A percentile compares a stretch with the other conserved stretches of the same genome.
phyloP scores from a whole-genome alignment of 129 eudicot species.

The Chrysanthemum seticuspe region DNA sequence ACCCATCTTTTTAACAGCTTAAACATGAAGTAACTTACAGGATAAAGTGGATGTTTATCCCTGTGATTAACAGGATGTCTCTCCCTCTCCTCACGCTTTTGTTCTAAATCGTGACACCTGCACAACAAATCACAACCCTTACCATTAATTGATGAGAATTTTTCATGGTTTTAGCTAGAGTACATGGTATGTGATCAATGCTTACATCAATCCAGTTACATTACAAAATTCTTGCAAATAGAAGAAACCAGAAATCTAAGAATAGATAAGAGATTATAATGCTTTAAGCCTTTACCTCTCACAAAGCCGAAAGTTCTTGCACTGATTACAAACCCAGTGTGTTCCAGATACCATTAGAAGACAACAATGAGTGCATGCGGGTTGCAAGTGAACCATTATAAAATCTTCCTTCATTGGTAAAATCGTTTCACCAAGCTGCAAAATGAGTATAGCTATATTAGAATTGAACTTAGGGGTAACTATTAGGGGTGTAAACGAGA shows the following conservation, averaged over 20 bases:
- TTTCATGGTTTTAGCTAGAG: neutral
- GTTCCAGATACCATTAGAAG: slow-evolving; percentile 78
- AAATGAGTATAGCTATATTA: neutral
- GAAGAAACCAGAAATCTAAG: neutral
- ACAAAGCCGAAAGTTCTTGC: slow-evolving; percentile 87
- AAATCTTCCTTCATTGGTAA: slow-evolving; percentile 95
- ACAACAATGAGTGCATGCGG: slow-evolving; percentile 89
- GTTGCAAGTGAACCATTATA: slow-evolving; percentile 97
- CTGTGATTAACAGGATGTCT: slow-evolving; percentile 81
- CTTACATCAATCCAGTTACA: neutral
- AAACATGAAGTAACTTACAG: slow-evolving; percentile 37
- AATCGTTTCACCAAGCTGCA: slow-evolving; percentile 93
- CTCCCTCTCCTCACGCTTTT: slow-evolving; percentile 68
- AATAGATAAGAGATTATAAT: slow-evolving; percentile 4
- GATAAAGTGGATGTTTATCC: slow-evolving; percentile 67
- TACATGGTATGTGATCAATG: neutral
- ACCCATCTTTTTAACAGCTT: neutral
- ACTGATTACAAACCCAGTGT: slow-evolving; percentile 81
- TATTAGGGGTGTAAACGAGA: neutral
- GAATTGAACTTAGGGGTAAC: too few species aligned
- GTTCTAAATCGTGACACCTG: slow-evolving; percentile 81
- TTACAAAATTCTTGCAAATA: neutral
- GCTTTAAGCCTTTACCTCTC: slow-evolving; percentile 51
- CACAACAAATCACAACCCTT: neutral
- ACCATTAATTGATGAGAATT: too few species aligned